Evolutionary conservation across 1,284 basidiomycete species (phyloP).

Genomic region (Ganoderma multipileum): DNA sequence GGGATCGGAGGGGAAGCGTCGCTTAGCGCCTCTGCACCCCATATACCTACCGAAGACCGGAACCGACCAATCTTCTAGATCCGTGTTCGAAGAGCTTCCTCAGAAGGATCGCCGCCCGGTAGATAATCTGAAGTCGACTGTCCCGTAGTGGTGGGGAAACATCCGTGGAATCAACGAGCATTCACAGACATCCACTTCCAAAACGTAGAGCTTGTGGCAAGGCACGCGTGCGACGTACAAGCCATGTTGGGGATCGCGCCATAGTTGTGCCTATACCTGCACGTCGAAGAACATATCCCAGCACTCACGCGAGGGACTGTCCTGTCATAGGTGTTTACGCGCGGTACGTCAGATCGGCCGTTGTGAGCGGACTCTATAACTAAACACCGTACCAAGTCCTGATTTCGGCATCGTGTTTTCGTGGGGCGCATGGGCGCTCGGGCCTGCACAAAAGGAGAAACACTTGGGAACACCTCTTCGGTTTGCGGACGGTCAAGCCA

Average conservation of each 20-base stretch:
- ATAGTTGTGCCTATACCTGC: not conserved
- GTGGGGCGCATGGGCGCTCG: not conserved
- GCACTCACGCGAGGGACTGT: not conserved
- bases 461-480: too few species aligned
- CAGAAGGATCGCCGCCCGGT: not conserved
- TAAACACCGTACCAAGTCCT: not conserved
- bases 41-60: not conserved
- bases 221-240: not conserved
- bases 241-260: not conserved
- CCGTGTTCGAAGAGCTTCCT: not conserved
- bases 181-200: not conserved
- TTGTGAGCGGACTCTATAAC: not conserved
- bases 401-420: not conserved
- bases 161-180: not conserved
- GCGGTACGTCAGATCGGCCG: conserved; percentile 7
- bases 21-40: not conserved
- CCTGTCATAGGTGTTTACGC: conserved; percentile 3
- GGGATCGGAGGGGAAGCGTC: not conserved
- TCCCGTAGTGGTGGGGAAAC: not conserved
- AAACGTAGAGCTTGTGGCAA: not conserved
- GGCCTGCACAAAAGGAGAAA: not conserved
- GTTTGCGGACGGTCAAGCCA: too few species aligned
- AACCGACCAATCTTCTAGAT: not conserved
- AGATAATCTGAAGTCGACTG: not conserved
- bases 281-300: not conserved